Base-by-base conservation (phyloP, 202 grass and related monocot genomes). In the Alloteropsis angusta region DNA sequence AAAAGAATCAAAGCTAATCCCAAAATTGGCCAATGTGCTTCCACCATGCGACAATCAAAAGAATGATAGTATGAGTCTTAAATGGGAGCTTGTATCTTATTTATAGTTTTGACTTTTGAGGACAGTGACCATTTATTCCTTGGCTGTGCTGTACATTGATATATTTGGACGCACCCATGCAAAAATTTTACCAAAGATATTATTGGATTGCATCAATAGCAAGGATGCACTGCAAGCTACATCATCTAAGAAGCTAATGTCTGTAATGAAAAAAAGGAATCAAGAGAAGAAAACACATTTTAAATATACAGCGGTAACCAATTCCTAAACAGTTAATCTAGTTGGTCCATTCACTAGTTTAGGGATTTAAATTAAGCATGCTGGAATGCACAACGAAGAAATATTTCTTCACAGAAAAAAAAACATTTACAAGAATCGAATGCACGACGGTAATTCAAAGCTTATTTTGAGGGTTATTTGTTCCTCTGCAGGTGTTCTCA, bases 1-100 rank as follows among this genome's bases (percentile, higher is more conserved):
- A 39, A 55, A 85, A 80, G 2, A 81, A 53, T 21, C 23, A 60
- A 85, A 48, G 49, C 35, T 59, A 80, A 75, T 37, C 41, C 57
- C 16, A 60, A 85, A 72, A n/a, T 1, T 48, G 4, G 22, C 13
- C 22, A 12, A 75, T 58, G 9, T 66, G 21, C 30, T 32, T 68
- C 19, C 17, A 62, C 19, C 15, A 36, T 25, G 35, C 21, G 57
- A 45, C 39, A 48, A 45, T 7, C 21, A 12, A 57, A 34, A 48
- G 7, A 65, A 46, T 47, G n/a, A 19, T 49, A 65, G 25, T 15
- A 68, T 18, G 53, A 80, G 48, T 49, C 36, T 50, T 21, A 30
- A 66, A 65, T 43, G 23, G 2, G 68, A 72, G 1, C 23, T 85
- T 78, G 30, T 56, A 11, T 19, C 34, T 72, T 59, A 64, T 41